phyloP scores from a whole-genome alignment of 169 alveolate genomes.

The Theileria luwenshuni region DNA sequence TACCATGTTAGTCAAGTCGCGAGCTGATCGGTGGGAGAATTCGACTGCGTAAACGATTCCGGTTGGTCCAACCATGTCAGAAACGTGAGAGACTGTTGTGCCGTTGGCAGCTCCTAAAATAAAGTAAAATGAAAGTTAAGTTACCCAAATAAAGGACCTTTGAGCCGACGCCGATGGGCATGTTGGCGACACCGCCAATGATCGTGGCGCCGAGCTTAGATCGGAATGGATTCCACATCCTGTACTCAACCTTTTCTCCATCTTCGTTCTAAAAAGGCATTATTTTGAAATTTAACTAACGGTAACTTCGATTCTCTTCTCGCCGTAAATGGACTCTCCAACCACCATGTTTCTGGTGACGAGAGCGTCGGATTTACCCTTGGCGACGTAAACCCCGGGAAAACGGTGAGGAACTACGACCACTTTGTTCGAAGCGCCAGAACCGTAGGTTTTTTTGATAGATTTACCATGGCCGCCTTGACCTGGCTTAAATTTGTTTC shows the following conservation, averaged over 20 bases:
- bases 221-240: conserved; percentile 99
- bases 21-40: conserved; percentile 96
- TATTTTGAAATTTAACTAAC: conserved; percentile 38
- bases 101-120: conserved; percentile 95
- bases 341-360: conserved; percentile 95
- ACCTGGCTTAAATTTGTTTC: conserved; percentile 64
- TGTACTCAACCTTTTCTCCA: conserved; percentile 94
- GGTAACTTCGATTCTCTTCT: conserved; percentile 93
- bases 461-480: conserved; percentile 47
- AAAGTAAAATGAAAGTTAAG: neutral
- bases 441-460: conserved; percentile 44
- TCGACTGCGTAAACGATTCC: conserved; percentile 99
- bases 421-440: conserved; percentile 90
- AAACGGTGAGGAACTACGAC: conserved; percentile 94
- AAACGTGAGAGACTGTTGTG: conserved; percentile 98
- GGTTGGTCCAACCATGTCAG: conserved; percentile 98
- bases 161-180: conserved; percentile 95
- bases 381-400: conserved; percentile 95
- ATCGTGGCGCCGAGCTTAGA: conserved; percentile 99
- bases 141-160: conserved; percentile 94
- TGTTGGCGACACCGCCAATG: conserved; percentile 96
- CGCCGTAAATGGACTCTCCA: conserved; percentile 99
- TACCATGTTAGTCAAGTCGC: conserved; percentile 96
- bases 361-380: conserved; percentile 95
- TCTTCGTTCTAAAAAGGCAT: conserved; percentile 69